A percentile compares a stretch with the other conserved stretches of the same genome.
These are phyloP conservation scores for Naganishia antarctica DNA, from an alignment of 768 basidiomycete genomes.

Conservation along the genomic window DNA sequence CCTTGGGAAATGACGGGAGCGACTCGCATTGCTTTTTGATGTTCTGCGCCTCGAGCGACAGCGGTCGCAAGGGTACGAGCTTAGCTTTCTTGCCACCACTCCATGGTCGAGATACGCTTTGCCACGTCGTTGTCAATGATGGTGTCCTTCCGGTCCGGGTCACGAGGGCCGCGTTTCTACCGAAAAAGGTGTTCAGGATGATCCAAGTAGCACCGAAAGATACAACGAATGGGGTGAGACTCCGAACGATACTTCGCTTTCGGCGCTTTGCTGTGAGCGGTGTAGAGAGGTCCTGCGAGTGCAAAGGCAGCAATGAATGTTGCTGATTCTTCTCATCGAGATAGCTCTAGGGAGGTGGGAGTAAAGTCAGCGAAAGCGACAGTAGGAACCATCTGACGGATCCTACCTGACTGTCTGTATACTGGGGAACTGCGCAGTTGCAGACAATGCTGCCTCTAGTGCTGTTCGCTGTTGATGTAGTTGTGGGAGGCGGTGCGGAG, in stretches of 20 bases:
- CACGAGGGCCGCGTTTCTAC: neutral
- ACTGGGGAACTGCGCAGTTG: no score
- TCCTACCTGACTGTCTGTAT: no score
- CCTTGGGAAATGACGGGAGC: constrained; percentile 1
- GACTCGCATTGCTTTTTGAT: constrained; percentile 12
- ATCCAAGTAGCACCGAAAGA: constrained; percentile 10
- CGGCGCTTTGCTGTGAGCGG: neutral
- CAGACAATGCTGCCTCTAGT: neutral
- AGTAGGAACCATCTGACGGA: no score
- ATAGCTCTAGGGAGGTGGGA: neutral
- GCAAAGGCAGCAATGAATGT: neutral
- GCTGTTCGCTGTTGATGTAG: no score
- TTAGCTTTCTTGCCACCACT: neutral
- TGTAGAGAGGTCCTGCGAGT: neutral
- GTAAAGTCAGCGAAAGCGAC: neutral
- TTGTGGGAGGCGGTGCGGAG: neutral
- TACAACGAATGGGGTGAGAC: neutral
- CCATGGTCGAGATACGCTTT: neutral
- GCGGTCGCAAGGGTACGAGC: neutral
- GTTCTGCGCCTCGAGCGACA: neutral
- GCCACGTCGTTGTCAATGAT: neutral
- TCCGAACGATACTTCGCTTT: neutral
- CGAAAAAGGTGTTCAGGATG: neutral
- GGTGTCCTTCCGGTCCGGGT: neutral
- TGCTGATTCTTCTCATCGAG: neutral